Percentiles rank a stretch among this genome's conserved stretches.
These are phyloP conservation scores for Hanseniaspora clermontiae DNA, from an alignment of 805 yeast species.

Conservation along the genomic window DNA sequence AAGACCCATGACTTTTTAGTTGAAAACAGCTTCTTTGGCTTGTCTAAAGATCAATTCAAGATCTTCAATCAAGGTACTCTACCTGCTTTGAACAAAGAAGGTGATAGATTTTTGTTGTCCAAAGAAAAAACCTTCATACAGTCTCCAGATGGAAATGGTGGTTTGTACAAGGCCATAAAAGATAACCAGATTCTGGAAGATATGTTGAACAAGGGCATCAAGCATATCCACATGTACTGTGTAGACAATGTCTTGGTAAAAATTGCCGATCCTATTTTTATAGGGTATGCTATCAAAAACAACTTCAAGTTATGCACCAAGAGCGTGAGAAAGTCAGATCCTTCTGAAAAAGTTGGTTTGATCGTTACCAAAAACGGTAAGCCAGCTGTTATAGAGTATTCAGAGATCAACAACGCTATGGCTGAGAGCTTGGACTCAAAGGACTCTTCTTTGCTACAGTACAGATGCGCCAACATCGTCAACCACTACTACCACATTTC, in stretches of 20 bases:
- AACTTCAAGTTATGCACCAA: constrained; percentile 73
- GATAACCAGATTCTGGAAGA: constrained; percentile 56
- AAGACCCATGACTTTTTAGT: constrained; percentile 63
- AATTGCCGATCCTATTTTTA: constrained; percentile 76
- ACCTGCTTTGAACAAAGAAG: constrained; percentile 71
- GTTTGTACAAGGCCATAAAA: constrained; percentile 72
- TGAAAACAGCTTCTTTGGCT: constrained; percentile 57
- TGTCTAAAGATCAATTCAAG: constrained; percentile 42
- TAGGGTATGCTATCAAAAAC: constrained; percentile 70
- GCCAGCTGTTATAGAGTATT: constrained; percentile 91
- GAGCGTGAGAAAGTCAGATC: constrained; percentile 84
- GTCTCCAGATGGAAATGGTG: constrained; percentile 98
- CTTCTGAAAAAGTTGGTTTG: constrained; percentile 81
- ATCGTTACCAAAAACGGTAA: constrained; percentile 55
- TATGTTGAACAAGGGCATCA: constrained; percentile 51
- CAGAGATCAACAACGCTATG: constrained; percentile 69
- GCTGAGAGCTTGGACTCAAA: constrained; percentile 49
- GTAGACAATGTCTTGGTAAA: constrained; percentile 87
- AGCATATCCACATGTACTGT: constrained; percentile 92
- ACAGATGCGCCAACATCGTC: constrained; percentile 93
- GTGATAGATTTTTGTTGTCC: constrained; percentile 55
- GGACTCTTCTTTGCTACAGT: constrained; percentile 44
- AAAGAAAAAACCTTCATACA: constrained; percentile 42
- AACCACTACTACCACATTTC: constrained; percentile 86
- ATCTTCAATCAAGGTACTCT: constrained; percentile 92